Conservation (phyloP, 768 basidiomycete genomes). For the Kondoa subrosea region DNA sequence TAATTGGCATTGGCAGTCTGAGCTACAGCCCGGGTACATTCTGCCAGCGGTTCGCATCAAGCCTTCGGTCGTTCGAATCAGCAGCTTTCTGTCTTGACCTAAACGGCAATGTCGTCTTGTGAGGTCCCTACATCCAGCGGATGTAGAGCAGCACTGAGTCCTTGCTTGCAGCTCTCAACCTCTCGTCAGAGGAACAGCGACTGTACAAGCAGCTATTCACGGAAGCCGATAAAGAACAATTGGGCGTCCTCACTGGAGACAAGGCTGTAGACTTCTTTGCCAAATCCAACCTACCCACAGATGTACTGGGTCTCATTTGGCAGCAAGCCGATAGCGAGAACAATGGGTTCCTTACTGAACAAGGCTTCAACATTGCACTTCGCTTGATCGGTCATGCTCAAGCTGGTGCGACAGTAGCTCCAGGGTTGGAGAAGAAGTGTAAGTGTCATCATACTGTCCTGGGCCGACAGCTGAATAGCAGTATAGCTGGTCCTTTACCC, state of each 20-base stretch:
- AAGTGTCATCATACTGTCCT: constrained; percentile 30
- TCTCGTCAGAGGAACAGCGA: constrained; percentile 19
- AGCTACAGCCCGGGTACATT: no score
- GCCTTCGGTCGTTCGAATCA: no score
- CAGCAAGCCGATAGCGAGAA: constrained; percentile 78
- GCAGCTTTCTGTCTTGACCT: no score
- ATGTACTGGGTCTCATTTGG: constrained; percentile 79
- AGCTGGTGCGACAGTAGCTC: constrained; percentile 46
- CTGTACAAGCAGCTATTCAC: constrained; percentile 36
- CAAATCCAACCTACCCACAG: constrained; percentile 61
- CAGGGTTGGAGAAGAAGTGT: constrained; percentile 54
- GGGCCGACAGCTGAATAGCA: constrained; percentile 9
- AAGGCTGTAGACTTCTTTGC: constrained; percentile 72
- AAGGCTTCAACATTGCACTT: constrained; percentile 72
- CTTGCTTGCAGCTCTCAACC: constrained; percentile 7
- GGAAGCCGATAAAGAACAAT: constrained; percentile 56
- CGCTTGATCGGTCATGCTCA: constrained; percentile 86
- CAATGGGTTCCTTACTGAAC: constrained; percentile 76
- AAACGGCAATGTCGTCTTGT: no score
- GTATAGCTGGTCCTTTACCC: constrained; percentile 65
- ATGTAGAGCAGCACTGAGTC: no score
- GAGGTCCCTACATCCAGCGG: no score
- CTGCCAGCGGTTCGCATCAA: no score
- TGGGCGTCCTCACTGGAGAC: constrained; percentile 74
- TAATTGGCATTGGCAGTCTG: no score